Percentiles rank a stretch among this genome's conserved stretches.
Conservation (phyloP, 1,139 yeast genomes). For the Kluyveromyces sp. region DNA sequence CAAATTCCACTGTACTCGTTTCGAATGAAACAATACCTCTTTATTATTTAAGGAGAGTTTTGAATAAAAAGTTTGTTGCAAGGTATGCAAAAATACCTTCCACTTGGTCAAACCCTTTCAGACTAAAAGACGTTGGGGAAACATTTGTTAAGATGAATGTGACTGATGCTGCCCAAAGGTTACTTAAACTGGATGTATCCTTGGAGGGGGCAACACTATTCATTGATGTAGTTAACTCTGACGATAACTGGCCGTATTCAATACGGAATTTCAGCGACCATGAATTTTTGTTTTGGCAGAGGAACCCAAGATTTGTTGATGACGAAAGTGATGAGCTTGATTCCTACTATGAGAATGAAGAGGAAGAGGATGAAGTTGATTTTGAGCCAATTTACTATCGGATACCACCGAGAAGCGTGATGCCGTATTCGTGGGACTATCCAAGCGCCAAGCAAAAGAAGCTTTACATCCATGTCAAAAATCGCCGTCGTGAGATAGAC, state of each 20-base stretch:
- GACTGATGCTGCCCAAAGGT: slow-evolving; percentile 55
- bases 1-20: slow-evolving; percentile 39
- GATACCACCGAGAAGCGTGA: slow-evolving; percentile 83
- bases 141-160: slow-evolving; percentile 61
- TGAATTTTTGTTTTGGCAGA: slow-evolving; percentile 80
- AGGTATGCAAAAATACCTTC: slow-evolving; percentile 54
- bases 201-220: slow-evolving; percentile 79
- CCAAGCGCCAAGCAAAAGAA: slow-evolving; percentile 88
- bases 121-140: slow-evolving; percentile 77
- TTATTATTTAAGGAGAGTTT: slow-evolving; percentile 36
- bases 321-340: slow-evolving; percentile 19
- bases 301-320: slow-evolving; percentile 59
- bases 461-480: slow-evolving; percentile 62
- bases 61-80: slow-evolving; percentile 47
- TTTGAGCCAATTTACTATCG: slow-evolving; percentile 71
- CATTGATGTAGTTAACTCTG: slow-evolving; percentile 65
- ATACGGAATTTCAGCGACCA: slow-evolving; percentile 80
- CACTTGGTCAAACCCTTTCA: slow-evolving; percentile 85
- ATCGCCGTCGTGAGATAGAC: slow-evolving; percentile 71
- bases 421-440: slow-evolving; percentile 98
- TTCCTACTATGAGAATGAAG: slow-evolving; percentile 22
- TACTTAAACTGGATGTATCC: slow-evolving; percentile 65
- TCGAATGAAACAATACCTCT: slow-evolving; percentile 54
- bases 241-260: slow-evolving; percentile 85
- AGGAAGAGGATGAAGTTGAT: slow-evolving; percentile 55